Evolutionary conservation across 768 basidiomycete genomes (phyloP).

Genomic region (Russula sp.): DNA sequence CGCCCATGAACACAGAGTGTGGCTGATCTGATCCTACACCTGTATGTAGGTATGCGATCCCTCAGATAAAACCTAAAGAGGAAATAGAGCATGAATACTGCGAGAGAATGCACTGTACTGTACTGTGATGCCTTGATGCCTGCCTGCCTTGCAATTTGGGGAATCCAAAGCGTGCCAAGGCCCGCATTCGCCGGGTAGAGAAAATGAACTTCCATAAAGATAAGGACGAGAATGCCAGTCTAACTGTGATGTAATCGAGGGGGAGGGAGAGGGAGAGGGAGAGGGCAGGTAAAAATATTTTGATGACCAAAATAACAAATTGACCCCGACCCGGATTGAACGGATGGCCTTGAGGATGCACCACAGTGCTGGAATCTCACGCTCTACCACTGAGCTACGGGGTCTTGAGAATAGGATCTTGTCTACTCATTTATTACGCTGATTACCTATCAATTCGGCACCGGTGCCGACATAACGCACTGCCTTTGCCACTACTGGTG

Average conservation of each 20-base stretch:
- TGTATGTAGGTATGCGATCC: too few species aligned
- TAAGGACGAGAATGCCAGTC: too few species aligned
- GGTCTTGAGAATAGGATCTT: neutral
- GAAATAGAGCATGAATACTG: too few species aligned
- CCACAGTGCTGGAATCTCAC: slow-evolving; percentile 24
- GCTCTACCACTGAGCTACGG: slow-evolving; percentile 27
- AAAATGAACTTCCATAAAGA: neutral
- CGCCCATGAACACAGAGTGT: slow-evolving; percentile 1
- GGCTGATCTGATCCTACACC: neutral
- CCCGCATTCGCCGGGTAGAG: neutral
- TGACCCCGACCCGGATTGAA: slow-evolving; percentile 27
- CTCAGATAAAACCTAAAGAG: too few species aligned
- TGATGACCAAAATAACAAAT: neutral
- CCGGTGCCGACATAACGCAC: neutral
- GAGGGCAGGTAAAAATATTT: neutral
- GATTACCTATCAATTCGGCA: neutral
- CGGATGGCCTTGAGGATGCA: slow-evolving; percentile 25
- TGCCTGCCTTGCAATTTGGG: neutral
- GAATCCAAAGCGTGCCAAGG: neutral
- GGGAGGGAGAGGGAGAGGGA: too few species aligned
- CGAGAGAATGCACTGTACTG: too few species aligned
- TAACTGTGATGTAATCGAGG: too few species aligned
- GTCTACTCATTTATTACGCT: neutral
- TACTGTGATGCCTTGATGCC: neutral
- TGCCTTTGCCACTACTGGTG: neutral